Conservation (phyloP, 805 yeast species). For the Candida cerambycidarum region DNA sequence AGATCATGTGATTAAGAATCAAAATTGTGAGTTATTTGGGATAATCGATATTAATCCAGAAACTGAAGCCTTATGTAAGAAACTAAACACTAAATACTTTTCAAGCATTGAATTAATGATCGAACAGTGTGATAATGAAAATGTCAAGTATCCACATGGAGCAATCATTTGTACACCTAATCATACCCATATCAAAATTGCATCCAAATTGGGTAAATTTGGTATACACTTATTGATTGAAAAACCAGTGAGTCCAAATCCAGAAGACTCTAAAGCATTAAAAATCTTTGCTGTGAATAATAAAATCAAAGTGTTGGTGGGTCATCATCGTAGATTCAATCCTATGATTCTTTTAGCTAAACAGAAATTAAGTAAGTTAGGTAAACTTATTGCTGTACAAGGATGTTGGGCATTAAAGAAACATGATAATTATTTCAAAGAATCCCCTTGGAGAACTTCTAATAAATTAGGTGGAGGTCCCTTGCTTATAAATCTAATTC, state of each 20-base stretch:
- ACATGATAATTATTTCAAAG: constrained; percentile 32
- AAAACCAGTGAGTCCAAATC: constrained; percentile 34
- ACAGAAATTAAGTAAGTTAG: constrained; percentile 26
- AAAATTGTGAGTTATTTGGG: constrained; percentile 27
- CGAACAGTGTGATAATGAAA: constrained; percentile 18
- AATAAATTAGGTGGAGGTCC: constrained; percentile 35
- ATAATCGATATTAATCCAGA: constrained; percentile 31
- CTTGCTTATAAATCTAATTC: constrained; percentile 37
- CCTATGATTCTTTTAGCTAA: constrained; percentile 38
- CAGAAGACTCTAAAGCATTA: constrained; percentile 31
- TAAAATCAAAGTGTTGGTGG: constrained; percentile 32
- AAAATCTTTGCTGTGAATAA: constrained; percentile 22
- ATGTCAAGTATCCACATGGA: constrained; percentile 29
- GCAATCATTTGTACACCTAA: constrained; percentile 43
- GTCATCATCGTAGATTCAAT: constrained; percentile 43
- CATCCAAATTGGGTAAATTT: constrained; percentile 29
- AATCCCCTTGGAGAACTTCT: constrained; percentile 34
- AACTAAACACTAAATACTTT: constrained; percentile 23
- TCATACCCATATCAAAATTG: constrained; percentile 34
- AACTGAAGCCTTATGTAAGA: constrained; percentile 23
- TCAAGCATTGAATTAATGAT: constrained; percentile 24
- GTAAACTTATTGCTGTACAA: constrained; percentile 35
- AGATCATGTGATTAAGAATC: constrained; percentile 24
- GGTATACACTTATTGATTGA: constrained; percentile 38
- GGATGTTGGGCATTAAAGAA: constrained; percentile 40